phyloP scores from a whole-genome alignment of 148 eudicot species.

The Limonium bicolor region DNA sequence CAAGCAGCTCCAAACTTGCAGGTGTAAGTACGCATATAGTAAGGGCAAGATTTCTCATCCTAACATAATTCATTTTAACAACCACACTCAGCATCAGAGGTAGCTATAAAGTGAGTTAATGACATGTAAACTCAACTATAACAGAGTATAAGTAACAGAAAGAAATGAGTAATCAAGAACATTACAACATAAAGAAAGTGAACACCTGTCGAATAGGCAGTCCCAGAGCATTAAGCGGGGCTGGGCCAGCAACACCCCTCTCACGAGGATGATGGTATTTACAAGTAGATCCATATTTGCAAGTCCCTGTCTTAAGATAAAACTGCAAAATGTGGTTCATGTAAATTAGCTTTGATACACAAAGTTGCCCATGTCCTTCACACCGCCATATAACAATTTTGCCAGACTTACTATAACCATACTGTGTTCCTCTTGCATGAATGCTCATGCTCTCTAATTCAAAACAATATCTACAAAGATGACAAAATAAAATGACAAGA shows the following conservation, averaged over 20 bases:
- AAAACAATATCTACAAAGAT: too few relatives aligned
- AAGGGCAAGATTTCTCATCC: constrained; percentile 54
- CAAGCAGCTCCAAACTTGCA: constrained; percentile 62
- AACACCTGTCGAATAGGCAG: constrained; percentile 57
- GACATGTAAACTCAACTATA: not conserved
- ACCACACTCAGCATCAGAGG: not conserved
- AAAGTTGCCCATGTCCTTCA: not conserved
- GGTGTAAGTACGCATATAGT: constrained; percentile 42
- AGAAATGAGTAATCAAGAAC: not conserved
- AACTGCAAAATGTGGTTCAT: constrained; percentile 36
- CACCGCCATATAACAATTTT: not conserved
- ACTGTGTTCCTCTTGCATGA: too few relatives aligned
- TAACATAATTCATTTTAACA: constrained; percentile 5
- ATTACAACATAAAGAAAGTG: constrained; percentile 3
- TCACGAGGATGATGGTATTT: constrained; percentile 66
- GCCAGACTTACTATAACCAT: not conserved
- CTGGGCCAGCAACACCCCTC: constrained; percentile 29
- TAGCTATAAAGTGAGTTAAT: not conserved
- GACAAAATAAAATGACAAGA: too few relatives aligned
- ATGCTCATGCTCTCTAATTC: too few relatives aligned
- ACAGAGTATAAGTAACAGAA: not conserved
- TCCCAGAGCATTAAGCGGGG: constrained; percentile 32
- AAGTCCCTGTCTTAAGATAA: constrained; percentile 56
- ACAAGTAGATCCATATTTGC: constrained; percentile 70
- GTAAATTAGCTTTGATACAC: not conserved